Percentiles rank a stretch among this genome's conserved stretches.
These are phyloP conservation scores for Euphorbia lathyris DNA, from an alignment of 345 rosid genomes.

Conservation along the genomic window DNA sequence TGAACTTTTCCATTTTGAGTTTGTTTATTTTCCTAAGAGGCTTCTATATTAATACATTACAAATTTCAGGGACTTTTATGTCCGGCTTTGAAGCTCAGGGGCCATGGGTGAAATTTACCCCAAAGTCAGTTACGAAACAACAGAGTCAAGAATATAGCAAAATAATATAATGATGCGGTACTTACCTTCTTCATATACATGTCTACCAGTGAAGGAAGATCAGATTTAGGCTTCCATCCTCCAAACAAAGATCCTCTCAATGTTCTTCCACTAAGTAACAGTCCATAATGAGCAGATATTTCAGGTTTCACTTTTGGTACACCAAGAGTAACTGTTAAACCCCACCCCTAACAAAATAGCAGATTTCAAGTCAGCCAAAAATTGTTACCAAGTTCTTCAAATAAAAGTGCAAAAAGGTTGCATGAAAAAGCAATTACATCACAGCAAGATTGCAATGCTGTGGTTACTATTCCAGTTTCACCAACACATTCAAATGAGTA, in stretches of 20 bases:
- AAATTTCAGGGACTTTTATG: too few relatives aligned
- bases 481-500: constrained; percentile 88
- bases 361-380: neutral
- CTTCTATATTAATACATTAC: too few relatives aligned
- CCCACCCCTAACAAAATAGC: constrained; percentile 67
- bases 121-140: neutral
- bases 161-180: neutral
- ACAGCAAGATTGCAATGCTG: constrained; percentile 83
- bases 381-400: constrained; percentile 2
- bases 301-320: constrained; percentile 82
- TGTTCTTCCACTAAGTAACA: constrained; percentile 69
- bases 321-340: constrained; percentile 80
- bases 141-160: neutral
- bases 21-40: too few relatives aligned
- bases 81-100: too few relatives aligned
- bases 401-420: neutral
- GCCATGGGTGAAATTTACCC: too few relatives aligned
- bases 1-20: too few relatives aligned
- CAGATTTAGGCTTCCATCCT: constrained; percentile 89
- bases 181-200: constrained; percentile 75
- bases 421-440: constrained; percentile 49
- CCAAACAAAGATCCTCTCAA: constrained; percentile 82
- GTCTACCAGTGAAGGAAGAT: constrained; percentile 70
- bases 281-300: constrained; percentile 71
- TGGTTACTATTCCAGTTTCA: constrained; percentile 60